Base-by-base conservation (phyloP, 148 eudicot species). In the Rhododendron kiyosumense region DNA sequence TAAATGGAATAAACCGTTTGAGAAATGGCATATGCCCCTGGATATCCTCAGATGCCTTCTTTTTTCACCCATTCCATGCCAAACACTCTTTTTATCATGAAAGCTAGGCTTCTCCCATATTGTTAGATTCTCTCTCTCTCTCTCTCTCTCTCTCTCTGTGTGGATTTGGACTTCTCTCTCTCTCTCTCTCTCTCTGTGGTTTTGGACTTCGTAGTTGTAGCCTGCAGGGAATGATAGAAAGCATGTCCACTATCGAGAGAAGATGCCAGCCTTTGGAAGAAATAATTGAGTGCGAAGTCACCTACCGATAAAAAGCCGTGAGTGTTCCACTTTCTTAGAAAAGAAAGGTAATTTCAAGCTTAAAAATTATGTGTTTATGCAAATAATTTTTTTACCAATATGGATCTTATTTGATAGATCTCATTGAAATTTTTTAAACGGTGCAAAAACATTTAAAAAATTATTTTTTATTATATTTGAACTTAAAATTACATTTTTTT, bases 11-110 rank as follows among this genome's bases (percentile, higher is more conserved):
- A 12, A 69, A 26, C 38, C 38, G 38, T 69, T 69, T 69, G 0
- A 69, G 36, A 63, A n/a, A 83, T 63, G 45, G 76, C 75, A 83
- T 84, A 84, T 84, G 85, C 85, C 79, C 38, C 18, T 73, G 85
- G 85, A 84, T 84, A 84, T 84, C 85, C 80, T 26, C 28, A 20
- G 43, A 51, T 84, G 63, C 85, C 45, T 73, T 54, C 80, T 46
- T 48, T 84, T 46, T 73, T 28, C 34, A 24, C 77, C 18, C 41
- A 73, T 73, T 14, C 75, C 30, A n/a, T 71, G 14, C 76, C 32
- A 28, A 65, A 34, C 45, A 8, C 49, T 45, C 81, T 32, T 78
- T 78, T 24, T 22, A 36, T 43, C 80, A 20, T 43, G 49, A 78
- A 78, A 78, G 48, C 11, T 45, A 38, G 45, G 45, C 49, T 75